Percentiles rank a stretch among this genome's conserved stretches.
Evolutionary conservation across 2,329 filamentous ascomycete genomes (phyloP).

Genomic region (Sphaerulina populicola): DNA sequence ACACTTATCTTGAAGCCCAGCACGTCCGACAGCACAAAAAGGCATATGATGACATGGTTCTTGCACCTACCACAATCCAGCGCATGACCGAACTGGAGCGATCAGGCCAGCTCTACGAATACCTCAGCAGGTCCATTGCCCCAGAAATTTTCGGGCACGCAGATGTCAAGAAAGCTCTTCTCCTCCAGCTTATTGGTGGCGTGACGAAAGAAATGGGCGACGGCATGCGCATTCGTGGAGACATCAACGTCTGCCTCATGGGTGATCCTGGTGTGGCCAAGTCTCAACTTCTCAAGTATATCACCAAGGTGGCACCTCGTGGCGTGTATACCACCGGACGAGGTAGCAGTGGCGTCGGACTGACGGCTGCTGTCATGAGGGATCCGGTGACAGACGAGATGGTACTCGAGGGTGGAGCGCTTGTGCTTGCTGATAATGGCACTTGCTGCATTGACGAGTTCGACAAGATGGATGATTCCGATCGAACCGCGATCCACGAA

Average conservation of each 20-base stretch:
- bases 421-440: conserved; percentile 72
- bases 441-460: conserved; percentile 84
- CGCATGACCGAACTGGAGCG: conserved; percentile 79
- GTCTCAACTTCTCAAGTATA: conserved; percentile 96
- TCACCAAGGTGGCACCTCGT: conserved; percentile 92
- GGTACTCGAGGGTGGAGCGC: conserved; percentile 71
- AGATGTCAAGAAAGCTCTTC: conserved; percentile 94
- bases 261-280: conserved; percentile 99
- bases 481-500: conserved; percentile 75
- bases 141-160: conserved; percentile 95
- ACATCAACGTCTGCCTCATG: conserved; percentile 98
- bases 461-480: conserved; percentile 82
- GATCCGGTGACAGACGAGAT: conserved; percentile 78
- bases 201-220: conserved; percentile 95
- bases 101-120: conserved; percentile 89
- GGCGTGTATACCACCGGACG: conserved; percentile 78
- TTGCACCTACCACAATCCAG: conserved; percentile 69
- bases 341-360: conserved; percentile 71
- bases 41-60: conserved; percentile 83
- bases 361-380: conserved; percentile 75
- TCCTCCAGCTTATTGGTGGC: conserved; percentile 91
- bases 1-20: conserved; percentile 94
- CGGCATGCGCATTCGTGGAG: conserved; percentile 96
- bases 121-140: conserved; percentile 88
- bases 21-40: conserved; percentile 94